Conservation (phyloP, 208 protist species). For the Wallacemonas sp. region DNA sequence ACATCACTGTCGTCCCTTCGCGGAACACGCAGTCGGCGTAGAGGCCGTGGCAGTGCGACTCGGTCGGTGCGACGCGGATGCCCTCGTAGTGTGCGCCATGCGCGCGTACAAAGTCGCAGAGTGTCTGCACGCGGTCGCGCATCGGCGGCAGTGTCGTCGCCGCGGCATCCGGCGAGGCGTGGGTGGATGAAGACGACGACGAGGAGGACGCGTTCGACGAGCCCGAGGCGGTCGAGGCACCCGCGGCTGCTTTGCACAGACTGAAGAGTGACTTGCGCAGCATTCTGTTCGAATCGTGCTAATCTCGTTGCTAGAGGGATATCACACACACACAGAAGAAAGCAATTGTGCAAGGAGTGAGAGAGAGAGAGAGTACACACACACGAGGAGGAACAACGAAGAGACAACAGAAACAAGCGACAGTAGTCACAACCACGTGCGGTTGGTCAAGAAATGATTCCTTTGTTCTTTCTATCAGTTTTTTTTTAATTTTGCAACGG, state of each 20-base stretch:
- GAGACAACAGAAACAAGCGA: too few relatives aligned
- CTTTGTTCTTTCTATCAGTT: too few relatives aligned
- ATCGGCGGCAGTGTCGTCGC: background rate
- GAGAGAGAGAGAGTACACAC: too few relatives aligned
- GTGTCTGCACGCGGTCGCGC: slow-evolving; percentile 18
- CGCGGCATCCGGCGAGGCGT: background rate
- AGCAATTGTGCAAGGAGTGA: too few relatives aligned
- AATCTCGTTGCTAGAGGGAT: too few relatives aligned
- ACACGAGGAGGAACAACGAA: too few relatives aligned
- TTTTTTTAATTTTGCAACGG: too few relatives aligned
- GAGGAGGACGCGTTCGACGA: too few relatives aligned
- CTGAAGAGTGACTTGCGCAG: background rate
- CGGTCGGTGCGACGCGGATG: slow-evolving; percentile 40
- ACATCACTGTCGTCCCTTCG: slow-evolving; percentile 64
- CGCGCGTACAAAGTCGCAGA: slow-evolving; percentile 25
- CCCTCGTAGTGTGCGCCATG: slow-evolving; percentile 44
- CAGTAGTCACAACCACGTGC: too few relatives aligned
- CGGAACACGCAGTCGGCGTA: slow-evolving; percentile 45
- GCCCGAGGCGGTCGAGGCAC: background rate
- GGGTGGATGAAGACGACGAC: background rate
- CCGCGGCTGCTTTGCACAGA: background rate
- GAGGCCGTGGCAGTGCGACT: slow-evolving; percentile 52
- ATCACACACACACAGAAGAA: too few relatives aligned
- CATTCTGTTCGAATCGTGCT: background rate
- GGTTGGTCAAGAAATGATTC: too few relatives aligned